Evolutionary conservation across 2,329 filamentous ascomycete genomes (phyloP), one percentile per base, ranked within the genome.

Genomic region (Dactylellina drechsleri): DNA sequence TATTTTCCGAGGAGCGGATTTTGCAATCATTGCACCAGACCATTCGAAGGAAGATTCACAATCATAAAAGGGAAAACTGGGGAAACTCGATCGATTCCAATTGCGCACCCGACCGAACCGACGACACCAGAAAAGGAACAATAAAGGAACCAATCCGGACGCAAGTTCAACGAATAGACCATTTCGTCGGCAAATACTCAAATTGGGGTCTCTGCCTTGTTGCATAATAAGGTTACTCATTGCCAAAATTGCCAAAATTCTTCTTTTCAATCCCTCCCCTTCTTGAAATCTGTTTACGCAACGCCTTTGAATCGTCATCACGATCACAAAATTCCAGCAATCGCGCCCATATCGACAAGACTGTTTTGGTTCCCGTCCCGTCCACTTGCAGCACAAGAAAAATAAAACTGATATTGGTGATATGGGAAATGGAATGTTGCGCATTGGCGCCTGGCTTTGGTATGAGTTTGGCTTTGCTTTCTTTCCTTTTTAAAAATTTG

Each of bases 371-470:
- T 60, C 45, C 36, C 53, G 18, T 58, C 58, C 61, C 58, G 43
- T 57, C 43, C 49, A 60, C 52, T 47, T 61, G 28, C 68, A 73
- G 61, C 50, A 73, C 61, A 64, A 31, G n/a, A 36, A 36, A 36
- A 36, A 36, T 36, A 36, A 36, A 36, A 36, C 31, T 36, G 31
- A 47, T 49, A 64, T 75, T 58, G 62, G 70, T 74, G 64, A 75
- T 64, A 75, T 75, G 71, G 58, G 66, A 75, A 74, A 66, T 75
- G 71, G 71, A 68, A 64, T 75, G 64, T 68, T 68, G 71, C 71
- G 71, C 71, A 75, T 75, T 68, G 64, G 71, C 71, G 71, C 71
- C 71, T 75, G 64, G 58, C 43, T 68, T 59, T 68, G 71, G 71
- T 75, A 75, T 64, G 70, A 75, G 57, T 66, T 36, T 53, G 40